Conservation (phyloP, 225 moss, liverwort and hornwort species). For the Bryoerythrophyllum caledonicum region DNA sequence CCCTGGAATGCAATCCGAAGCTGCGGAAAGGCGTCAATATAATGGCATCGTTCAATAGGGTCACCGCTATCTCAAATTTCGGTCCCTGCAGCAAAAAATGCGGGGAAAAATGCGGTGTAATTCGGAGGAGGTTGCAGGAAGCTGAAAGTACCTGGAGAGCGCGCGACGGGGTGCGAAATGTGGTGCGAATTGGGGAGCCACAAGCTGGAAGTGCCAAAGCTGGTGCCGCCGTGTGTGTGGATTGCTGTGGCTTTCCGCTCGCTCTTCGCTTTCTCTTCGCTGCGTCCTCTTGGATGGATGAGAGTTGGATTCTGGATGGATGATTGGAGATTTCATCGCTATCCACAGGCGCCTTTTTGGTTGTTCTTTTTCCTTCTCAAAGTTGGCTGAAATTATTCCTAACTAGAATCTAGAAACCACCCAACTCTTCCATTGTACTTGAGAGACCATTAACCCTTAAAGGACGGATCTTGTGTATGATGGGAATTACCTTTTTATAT, state of each 20-base stretch:
- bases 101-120: neutral
- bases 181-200: neutral
- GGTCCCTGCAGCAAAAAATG: neutral
- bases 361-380: no score
- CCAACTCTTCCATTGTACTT: no score
- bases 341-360: conserved; percentile 6
- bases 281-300: neutral
- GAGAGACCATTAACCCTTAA: no score
- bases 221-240: conserved; percentile 14
- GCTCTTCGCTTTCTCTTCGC: neutral
- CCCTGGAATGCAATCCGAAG: neutral
- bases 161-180: neutral
- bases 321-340: neutral
- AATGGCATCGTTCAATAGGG: neutral
- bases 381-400: no score
- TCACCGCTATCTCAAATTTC: neutral
- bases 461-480: no score
- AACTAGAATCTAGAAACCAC: no score
- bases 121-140: neutral
- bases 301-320: neutral
- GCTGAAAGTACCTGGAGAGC: neutral
- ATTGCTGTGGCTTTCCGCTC: conserved; percentile 1
- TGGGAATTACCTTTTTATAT: no score
- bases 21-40: neutral
- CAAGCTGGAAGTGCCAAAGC: neutral